phyloP scores from a whole-genome alignment of 2,329 filamentous ascomycete species.

The Colletotrichum kahawae region DNA sequence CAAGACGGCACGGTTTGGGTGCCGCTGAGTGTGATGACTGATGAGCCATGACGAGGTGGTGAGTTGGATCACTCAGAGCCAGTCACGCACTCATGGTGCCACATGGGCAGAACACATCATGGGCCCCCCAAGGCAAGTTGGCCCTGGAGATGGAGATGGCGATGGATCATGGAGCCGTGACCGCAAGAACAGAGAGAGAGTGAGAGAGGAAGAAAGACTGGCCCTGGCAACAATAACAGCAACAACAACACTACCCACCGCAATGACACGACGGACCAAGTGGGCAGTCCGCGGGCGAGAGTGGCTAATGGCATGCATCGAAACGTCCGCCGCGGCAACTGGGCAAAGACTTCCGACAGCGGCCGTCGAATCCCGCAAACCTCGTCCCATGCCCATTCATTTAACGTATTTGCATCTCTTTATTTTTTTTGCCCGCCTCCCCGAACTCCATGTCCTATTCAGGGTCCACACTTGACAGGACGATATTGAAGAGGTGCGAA shows the following conservation, averaged over 20 bases:
- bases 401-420: neutral
- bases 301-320: neutral
- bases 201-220: neutral
- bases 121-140: neutral
- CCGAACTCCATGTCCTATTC: neutral
- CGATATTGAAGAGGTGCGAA: neutral
- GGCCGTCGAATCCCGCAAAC: neutral
- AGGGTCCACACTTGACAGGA: constrained; percentile 1
- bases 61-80: neutral
- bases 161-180: neutral
- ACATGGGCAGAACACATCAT: constrained; percentile 9
- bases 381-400: neutral
- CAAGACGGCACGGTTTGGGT: neutral
- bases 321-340: neutral
- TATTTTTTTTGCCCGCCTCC: neutral
- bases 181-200: neutral
- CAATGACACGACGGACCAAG: neutral
- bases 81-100: constrained; percentile 6
- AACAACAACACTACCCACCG: neutral
- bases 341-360: neutral
- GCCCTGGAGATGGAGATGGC: neutral
- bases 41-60: neutral
- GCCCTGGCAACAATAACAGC: neutral
- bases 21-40: neutral
- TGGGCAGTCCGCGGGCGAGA: neutral